Percentiles rank a stretch among this genome's conserved stretches.
Evolutionary conservation across 1,284 basidiomycete species (phyloP).

Genomic region (Pseudozyma sp.): DNA sequence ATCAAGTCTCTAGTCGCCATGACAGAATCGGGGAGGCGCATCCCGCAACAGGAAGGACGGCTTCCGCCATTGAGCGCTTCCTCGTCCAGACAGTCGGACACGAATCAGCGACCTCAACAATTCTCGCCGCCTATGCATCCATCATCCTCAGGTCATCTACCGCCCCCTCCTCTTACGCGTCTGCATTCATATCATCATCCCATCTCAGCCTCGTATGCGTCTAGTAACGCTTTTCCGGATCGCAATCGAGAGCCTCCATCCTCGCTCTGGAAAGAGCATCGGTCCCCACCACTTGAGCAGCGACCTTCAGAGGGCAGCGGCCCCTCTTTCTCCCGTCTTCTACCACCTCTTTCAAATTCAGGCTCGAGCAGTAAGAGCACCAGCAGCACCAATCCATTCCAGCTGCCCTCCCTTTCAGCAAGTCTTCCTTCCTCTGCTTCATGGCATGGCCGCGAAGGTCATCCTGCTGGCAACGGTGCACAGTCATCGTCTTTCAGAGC

Average conservation of each 20-base stretch:
- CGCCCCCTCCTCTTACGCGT: conserved; percentile 36
- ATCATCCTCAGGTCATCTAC: conserved; percentile 11
- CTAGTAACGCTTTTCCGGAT: conserved; percentile 24
- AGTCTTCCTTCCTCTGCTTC: conserved; percentile 32
- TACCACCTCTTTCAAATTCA: conserved; percentile 32
- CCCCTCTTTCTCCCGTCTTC: conserved; percentile 33
- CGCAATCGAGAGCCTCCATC: conserved; percentile 29
- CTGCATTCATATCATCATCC: conserved; percentile 49
- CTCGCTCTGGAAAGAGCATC: conserved; percentile 27
- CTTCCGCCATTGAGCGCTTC: conserved; percentile 24
- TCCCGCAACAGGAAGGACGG: conserved; percentile 7
- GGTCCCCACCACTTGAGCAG: conserved; percentile 39
- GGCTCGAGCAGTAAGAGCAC: conserved; percentile 15
- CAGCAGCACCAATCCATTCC: conserved; percentile 18
- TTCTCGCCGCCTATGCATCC: conserved; percentile 27
- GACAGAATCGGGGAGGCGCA: conserved; percentile 15
- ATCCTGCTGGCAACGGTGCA: conserved; percentile 4
- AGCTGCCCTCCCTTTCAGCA: conserved; percentile 40
- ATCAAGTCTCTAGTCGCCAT: conserved; percentile 4
- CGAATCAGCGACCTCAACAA: conserved; percentile 10
- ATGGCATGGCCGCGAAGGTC: conserved; percentile 27
- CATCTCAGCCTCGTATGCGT: conserved; percentile 42
- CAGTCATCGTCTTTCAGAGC: conserved; percentile 12
- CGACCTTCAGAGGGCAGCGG: conserved; percentile 18
- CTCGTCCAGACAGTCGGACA: conserved; percentile 11